These are phyloP conservation scores for Nitzschia sp. DNA, from an alignment of 108 stramenopile species.

Conservation along the genomic window DNA sequence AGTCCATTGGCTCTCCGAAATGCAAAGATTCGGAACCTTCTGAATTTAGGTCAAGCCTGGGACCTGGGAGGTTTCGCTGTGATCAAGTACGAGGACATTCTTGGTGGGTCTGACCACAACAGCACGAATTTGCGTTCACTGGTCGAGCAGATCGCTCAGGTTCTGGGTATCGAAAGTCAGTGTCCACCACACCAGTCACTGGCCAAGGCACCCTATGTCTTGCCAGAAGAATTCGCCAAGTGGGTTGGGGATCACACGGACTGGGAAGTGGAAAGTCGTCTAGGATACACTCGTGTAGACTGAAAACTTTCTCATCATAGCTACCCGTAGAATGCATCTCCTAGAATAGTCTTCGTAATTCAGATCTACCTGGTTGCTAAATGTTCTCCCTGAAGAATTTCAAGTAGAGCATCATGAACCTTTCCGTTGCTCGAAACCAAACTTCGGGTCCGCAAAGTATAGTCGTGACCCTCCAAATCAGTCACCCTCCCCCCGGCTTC, in stretches of 20 bases:
- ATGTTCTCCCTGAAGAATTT: constrained; percentile 17
- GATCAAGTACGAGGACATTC: constrained; percentile 21
- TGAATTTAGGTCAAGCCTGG: constrained; percentile 16
- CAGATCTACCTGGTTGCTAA: too few relatives aligned
- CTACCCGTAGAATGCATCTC: too few relatives aligned
- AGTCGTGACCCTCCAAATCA: constrained; percentile 55
- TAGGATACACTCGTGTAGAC: constrained; percentile 17
- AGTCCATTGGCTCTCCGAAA: constrained; percentile 21
- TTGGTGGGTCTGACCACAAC: constrained; percentile 6
- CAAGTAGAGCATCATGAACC: constrained; percentile 56
- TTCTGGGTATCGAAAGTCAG: background rate
- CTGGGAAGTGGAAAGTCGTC: constrained; percentile 22
- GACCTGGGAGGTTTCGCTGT: constrained; percentile 15
- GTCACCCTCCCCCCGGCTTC: constrained; percentile 88
- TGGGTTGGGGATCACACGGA: constrained; percentile 19
- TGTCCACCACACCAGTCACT: constrained; percentile 2
- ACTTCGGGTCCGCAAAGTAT: constrained; percentile 53
- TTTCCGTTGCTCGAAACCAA: constrained; percentile 64
- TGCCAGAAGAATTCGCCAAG: constrained; percentile 1
- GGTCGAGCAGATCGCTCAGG: constrained; percentile 6
- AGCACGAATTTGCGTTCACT: background rate
- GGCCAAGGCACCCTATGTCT: constrained; percentile 19
- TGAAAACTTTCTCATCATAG: background rate
- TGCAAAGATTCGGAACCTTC: constrained; percentile 20
- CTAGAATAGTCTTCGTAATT: too few relatives aligned